Conservation (phyloP, 177 flowering plant genomes). For the Vitis hybrid region DNA sequence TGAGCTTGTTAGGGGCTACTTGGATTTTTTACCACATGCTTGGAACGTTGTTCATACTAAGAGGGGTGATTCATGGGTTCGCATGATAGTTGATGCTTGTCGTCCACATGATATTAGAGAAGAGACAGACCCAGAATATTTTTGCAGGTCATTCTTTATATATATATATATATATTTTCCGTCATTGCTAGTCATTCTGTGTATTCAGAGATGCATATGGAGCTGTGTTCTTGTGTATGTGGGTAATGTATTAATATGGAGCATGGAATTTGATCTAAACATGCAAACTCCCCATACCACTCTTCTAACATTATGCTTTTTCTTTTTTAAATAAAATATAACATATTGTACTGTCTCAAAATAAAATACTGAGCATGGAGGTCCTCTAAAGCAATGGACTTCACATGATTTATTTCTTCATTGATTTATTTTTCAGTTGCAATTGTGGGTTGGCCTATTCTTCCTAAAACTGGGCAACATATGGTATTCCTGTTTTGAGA, state of each 20-base stretch:
- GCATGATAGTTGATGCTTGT: conserved; percentile 96
- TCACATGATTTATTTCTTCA: background rate
- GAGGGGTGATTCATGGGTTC: conserved; percentile 58
- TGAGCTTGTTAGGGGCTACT: conserved; percentile 97
- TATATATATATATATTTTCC: background rate
- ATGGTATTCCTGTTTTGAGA: background rate
- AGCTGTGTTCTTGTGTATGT: too few species aligned
- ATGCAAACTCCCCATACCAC: background rate
- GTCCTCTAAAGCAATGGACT: background rate
- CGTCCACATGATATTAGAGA: conserved; percentile 90
- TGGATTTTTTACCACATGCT: conserved; percentile 92
- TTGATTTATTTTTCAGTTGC: too few species aligned
- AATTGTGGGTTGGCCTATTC: background rate
- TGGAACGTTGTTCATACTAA: conserved; percentile 74
- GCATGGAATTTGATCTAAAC: too few species aligned
- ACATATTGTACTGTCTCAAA: background rate
- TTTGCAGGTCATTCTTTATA: conserved; percentile 58
- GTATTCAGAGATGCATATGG: too few species aligned
- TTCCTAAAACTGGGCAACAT: background rate
- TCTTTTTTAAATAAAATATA: background rate
- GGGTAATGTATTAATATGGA: too few species aligned
- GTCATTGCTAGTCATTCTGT: background rate
- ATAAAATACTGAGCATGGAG: background rate
- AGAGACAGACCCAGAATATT: conserved; percentile 80
- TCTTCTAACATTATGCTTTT: background rate